phyloP scores from a whole-genome alignment of 2,329 filamentous ascomycete species.

The Phialophora macrospora region DNA sequence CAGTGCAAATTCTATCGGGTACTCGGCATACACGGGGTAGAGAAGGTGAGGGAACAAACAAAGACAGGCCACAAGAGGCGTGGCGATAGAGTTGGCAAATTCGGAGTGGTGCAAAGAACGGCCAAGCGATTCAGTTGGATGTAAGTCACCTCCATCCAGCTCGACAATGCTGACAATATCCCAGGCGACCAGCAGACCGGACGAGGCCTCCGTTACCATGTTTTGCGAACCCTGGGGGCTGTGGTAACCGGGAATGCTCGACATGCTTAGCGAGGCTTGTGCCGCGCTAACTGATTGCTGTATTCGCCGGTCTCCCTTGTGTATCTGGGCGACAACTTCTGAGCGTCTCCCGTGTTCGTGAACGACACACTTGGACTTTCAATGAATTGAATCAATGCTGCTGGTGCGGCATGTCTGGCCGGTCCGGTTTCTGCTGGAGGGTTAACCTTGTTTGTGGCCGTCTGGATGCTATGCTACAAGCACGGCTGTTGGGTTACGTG shows the following conservation, averaged over 20 bases:
- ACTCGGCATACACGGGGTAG: conserved; percentile 52
- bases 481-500: neutral
- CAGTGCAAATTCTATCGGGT: conserved; percentile 59
- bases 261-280: neutral
- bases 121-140: conserved; percentile 44
- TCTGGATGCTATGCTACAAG: neutral
- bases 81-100: conserved; percentile 42
- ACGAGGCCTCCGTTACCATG: conserved; percentile 8
- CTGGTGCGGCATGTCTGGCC: neutral
- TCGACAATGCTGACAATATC: neutral
- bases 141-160: conserved; percentile 3
- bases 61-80: conserved; percentile 21
- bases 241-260: neutral
- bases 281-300: neutral
- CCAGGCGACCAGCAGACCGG: conserved; percentile 5
- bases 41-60: conserved; percentile 51
- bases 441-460: neutral
- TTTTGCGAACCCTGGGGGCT: conserved; percentile 7
- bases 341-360: neutral
- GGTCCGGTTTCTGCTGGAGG: neutral
- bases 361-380: neutral
- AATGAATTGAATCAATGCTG: neutral
- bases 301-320: neutral
- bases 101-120: conserved; percentile 49
- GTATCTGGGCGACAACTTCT: neutral